Evolutionary conservation across 164 flowering plant species (phyloP), one percentile per base, ranked within the genome.

Genomic region (Vitis riparia): DNA sequence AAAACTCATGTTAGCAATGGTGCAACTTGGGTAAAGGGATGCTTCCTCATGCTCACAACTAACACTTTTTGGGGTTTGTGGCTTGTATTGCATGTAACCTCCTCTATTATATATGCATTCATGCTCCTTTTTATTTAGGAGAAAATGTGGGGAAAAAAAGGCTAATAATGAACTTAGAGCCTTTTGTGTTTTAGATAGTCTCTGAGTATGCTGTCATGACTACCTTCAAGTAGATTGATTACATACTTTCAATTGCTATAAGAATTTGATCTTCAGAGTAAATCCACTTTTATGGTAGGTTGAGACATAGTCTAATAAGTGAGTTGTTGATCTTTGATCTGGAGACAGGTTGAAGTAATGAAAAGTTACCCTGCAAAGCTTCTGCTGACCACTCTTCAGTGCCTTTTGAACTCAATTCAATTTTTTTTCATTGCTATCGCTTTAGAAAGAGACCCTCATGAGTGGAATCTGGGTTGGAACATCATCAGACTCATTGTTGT

Each of bases 391-490:
- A 68, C 68, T 44, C 65, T 81, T 3, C 82, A 81, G 61, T 63
- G 72, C 19, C 49, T 78, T 15, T 44, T 62, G 1, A 78, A 82
- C 53, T 50, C 72, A 32, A 1, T 73, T 62, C 81, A 81, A 67
- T 70, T 78, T 2, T 68, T 70, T 53, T 30, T 67, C 1, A 29
- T 68, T 6, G 84, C 84, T 5, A 58, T 73, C 10, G 74, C 66
- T 44, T 51, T 78, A 7, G 74, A 78, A 30, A 65, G 80, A 63
- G 70, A 78, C 23, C 67, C n/a, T n/a, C 14, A 48, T 32, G 61
- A 78, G 14, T 81, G 84, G 84, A 78, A 71, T 55, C 29, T 81
- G 63, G 82, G 76, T 1, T 81, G 77, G 77, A 60, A 81, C 37
- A 10, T 81, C 32, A 66, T 65, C 61, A 72, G 78, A 0, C 50